phyloP scores from a whole-genome alignment of 768 basidiomycete genomes.

The Tulasnella sp. region DNA sequence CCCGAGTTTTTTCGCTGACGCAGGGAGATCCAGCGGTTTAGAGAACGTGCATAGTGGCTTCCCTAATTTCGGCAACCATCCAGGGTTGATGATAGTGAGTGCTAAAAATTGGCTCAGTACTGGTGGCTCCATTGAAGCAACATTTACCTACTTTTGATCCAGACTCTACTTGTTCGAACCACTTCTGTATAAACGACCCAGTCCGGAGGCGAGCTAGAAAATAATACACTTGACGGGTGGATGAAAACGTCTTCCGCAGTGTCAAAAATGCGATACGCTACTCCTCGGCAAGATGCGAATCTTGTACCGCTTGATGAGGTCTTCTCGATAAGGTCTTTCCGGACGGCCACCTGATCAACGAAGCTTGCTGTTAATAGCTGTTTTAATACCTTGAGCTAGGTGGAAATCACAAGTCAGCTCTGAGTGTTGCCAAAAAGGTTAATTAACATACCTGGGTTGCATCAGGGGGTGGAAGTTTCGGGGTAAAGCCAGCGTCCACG shows the following conservation, averaged over 20 bases:
- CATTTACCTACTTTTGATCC: conserved; percentile 60
- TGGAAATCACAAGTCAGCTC: not conserved
- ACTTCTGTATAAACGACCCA: conserved; percentile 78
- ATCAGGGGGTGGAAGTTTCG: conserved; percentile 60
- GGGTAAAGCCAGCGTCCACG: conserved; percentile 43
- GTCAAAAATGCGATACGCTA: conserved; percentile 72
- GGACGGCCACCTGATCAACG: conserved; percentile 88
- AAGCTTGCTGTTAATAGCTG: conserved; percentile 82
- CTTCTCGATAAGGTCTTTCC: conserved; percentile 67
- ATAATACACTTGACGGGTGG: conserved; percentile 77
- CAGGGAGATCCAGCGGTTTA: conserved; percentile 53
- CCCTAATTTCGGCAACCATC: conserved; percentile 76
- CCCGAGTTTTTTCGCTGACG: conserved; percentile 27
- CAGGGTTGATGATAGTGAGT: conserved; percentile 71
- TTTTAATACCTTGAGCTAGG: conserved; percentile 73
- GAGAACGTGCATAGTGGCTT: conserved; percentile 78
- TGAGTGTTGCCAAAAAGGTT: not conserved
- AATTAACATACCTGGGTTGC: conserved; percentile 51
- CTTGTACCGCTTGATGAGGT: conserved; percentile 46
- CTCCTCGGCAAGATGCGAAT: conserved; percentile 60
- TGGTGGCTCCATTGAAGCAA: not conserved
- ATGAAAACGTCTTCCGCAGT: conserved; percentile 80
- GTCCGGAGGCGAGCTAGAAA: conserved; percentile 59
- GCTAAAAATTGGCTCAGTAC: conserved; percentile 31
- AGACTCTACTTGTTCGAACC: conserved; percentile 56